Conservation (phyloP, 169 alveolate genomes). For the Cryptosporidium parvum region DNA sequence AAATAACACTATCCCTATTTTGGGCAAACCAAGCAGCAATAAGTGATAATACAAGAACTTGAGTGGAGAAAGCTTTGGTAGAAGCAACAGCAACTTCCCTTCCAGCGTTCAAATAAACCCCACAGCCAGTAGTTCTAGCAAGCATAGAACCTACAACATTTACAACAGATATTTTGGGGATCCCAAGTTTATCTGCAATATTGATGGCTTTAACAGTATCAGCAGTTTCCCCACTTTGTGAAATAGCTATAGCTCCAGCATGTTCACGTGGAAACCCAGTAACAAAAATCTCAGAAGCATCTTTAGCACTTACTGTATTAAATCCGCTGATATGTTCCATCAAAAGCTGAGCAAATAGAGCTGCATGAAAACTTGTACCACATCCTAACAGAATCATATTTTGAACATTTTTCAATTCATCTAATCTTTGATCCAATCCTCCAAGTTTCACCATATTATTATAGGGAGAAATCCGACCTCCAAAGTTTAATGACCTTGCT, state of each 20-base stretch:
- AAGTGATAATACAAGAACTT: conserved; percentile 87
- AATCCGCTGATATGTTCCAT: conserved; percentile 87
- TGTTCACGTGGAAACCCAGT: conserved; percentile 79
- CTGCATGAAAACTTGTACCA: conserved; percentile 93
- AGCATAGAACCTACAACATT: conserved; percentile 92
- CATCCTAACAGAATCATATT: conserved; percentile 92
- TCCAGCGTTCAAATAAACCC: conserved; percentile 96
- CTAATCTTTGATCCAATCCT: conserved; percentile 85
- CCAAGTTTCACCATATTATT: conserved; percentile 86
- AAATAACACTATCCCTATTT: conserved; percentile 77
- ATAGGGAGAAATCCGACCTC: conserved; percentile 84
- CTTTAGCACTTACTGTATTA: conserved; percentile 89
- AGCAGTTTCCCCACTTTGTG: conserved; percentile 97
- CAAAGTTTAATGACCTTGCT: conserved; percentile 86
- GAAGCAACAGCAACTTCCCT: conserved; percentile 98
- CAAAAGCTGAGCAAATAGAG: conserved; percentile 89
- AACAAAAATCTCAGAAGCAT: conserved; percentile 88
- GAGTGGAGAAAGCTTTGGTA: conserved; percentile 95
- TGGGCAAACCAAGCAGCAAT: conserved; percentile 90
- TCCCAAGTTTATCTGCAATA: conserved; percentile 84
- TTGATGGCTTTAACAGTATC: conserved; percentile 89
- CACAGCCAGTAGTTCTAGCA: conserved; percentile 92
- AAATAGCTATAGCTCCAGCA: conserved; percentile 90
- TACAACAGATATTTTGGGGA: conserved; percentile 89
- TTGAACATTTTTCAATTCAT: conserved; percentile 82